Evolutionary conservation across 345 rosid genomes (phyloP), one percentile per base, ranked within the genome.

Genomic region (Microthlaspi erraticum): DNA sequence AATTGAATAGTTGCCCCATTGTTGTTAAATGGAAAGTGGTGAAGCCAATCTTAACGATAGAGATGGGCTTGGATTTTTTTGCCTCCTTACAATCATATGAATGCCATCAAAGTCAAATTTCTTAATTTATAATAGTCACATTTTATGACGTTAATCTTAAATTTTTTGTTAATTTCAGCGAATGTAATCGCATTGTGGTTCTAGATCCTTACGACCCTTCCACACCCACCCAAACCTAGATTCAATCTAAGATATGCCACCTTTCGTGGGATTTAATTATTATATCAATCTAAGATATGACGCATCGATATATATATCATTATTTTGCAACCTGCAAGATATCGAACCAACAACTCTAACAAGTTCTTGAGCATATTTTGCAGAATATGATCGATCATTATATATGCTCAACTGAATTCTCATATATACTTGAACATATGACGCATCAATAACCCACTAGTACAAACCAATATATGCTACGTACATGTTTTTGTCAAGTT

Each of bases 1-100:
- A 45, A 64, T 37, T 64, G 16, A 33, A 55, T 55, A 8, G 33
- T 55, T 44, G 51, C 31, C 23, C 64, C 64, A 72, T 64, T 64
- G 64, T 73, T 64, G 71, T 26, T 56, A 55, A 73, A 73, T 64
- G 65, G 59, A 55, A 72, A 72, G 64, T 72, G 29, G 23, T 45
- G 59, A 64, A 55, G 42, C 50, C 64, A 72, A 36, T 55, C 65
- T 55, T 26, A 56, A 29, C 13, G 43, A 64, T 38, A 12, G 58
- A 46, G 65, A 73, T 73, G 77, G 71, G 71, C 65, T 38, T 55
- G 20, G 56, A 73, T 45, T 64, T 73, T 46, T 64, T 23, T 64
- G 77, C 52, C 64, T 44, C 77, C 33, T 55, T 36, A 20, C 14
- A 55, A 45, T 46, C 41, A 26, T 37, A 46, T 45, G n/a, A 42